Conservation (phyloP, 1,284 basidiomycete genomes). For the Pseudozyma sp. region DNA sequence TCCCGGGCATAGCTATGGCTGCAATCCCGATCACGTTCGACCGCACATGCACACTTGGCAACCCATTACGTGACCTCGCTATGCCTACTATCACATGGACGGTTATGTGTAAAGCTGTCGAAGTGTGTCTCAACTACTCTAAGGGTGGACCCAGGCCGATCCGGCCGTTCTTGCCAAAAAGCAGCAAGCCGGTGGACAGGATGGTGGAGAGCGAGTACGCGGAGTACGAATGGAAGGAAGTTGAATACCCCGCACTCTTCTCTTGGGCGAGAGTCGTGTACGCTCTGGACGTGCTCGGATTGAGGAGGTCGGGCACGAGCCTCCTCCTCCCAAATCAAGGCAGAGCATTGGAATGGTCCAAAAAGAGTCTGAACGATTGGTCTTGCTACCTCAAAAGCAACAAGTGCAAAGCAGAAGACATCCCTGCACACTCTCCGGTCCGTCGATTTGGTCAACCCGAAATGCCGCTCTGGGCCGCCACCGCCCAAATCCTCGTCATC, state of each 20-base stretch:
- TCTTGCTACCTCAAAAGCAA: slow-evolving; percentile 23
- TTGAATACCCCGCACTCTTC: slow-evolving; percentile 13
- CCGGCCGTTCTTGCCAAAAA: slow-evolving; percentile 20
- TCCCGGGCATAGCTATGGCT: slow-evolving; percentile 13
- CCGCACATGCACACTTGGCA: slow-evolving; percentile 25
- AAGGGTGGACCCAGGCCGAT: slow-evolving; percentile 34
- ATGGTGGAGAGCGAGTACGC: slow-evolving; percentile 18
- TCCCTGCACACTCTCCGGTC: slow-evolving; percentile 28
- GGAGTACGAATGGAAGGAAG: slow-evolving; percentile 33
- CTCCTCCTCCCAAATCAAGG: slow-evolving; percentile 19
- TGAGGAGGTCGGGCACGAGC: slow-evolving; percentile 30
- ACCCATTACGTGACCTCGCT: slow-evolving; percentile 34
- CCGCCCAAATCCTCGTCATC: slow-evolving; percentile 17
- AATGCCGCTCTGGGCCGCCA: slow-evolving; percentile 11
- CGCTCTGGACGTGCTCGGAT: slow-evolving; percentile 23
- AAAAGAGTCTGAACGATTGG: slow-evolving; percentile 32
- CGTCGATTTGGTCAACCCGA: slow-evolving; percentile 47
- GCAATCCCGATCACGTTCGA: slow-evolving; percentile 22
- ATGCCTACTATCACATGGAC: slow-evolving; percentile 38
- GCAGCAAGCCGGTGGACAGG: slow-evolving; percentile 4
- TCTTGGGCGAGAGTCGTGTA: slow-evolving; percentile 24
- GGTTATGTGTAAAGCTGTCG: slow-evolving; percentile 32
- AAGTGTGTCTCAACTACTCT: slow-evolving; percentile 29
- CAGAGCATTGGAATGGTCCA: slow-evolving; percentile 40
- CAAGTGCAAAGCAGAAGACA: slow-evolving; percentile 15